Base-by-base conservation (phyloP, 2,329 filamentous ascomycete genomes). In the Chrysoporthe puriensis region DNA sequence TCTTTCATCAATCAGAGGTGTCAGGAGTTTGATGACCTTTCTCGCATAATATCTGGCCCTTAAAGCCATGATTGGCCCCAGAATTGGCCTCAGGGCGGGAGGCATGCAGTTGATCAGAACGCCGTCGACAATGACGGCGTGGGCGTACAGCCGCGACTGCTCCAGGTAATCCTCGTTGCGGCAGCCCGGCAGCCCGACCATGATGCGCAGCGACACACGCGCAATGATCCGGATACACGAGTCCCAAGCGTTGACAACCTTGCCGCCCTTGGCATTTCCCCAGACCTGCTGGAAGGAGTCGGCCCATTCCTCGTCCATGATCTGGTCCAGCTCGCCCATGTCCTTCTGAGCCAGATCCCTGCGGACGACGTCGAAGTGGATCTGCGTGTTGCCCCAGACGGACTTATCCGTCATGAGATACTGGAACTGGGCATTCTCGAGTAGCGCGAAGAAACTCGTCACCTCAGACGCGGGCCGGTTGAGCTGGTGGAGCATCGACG, bases 311-410 rank as follows among this genome's bases (percentile, higher is more conserved):
- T n/a, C 13, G 14, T n/a, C 18, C n/a, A 21, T 21, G 18, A 18
- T 18, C 8, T 21, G 18, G 48, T 32, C 16, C n/a, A 52, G n/a
- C 26, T 44, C 21, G 18, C 44, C 36, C 2, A 69, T 26, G 16
- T 69, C n/a, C 36, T 44, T 54, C 34, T 36, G 14, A 3, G 61
- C 16, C 56, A 69, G 8, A 11, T 58, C 32, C 40, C 18, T 46
- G 21, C 67, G 64, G 14, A 64, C 59, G 32, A 66, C 54, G 5
- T 69, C 67, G 61, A 69, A 69, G 40, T 69, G 67, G 4, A 69
- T 26, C 26, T 26, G 61, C 6, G 18, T 3, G 26, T 69, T 69
- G 8, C 46, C 14, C 18, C 14, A 56, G 26, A 69, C 57, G 16
- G 56, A 46, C 6, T 16, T 34, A 36, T 69, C 67, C 32, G 40